Evolutionary conservation across 2,329 filamentous ascomycete species (phyloP), one percentile per base, ranked within the genome.

Genomic region (Akanthomyces dipterigenus): DNA sequence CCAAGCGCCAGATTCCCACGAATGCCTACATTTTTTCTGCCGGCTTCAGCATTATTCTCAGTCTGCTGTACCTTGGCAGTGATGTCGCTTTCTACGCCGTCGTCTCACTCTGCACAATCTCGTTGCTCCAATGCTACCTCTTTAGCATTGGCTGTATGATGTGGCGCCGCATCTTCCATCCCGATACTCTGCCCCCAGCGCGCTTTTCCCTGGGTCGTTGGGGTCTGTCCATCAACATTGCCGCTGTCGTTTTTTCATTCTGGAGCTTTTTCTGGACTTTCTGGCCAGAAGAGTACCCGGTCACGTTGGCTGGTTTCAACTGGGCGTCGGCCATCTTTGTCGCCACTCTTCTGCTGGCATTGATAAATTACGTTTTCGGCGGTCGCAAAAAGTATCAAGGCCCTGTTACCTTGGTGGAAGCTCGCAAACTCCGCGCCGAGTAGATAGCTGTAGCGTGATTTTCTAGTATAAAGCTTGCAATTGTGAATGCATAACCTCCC

Each of bases 191-290:
- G 18, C 64, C 64, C 1, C 46, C 53, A 8, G 63, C 62, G 0
- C 57, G 46, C 26, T 66, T 66, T n/a, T 64, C 63, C 2, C 45
- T 66, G n/a, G 64, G 64, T 24, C 49, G 42, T 40, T 64, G 51
- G 50, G 64, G 64, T 8, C 24, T 66, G 3, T 48, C 59, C 0
- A 57, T 64, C 7, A 66, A 66, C 38, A 24, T 51, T 1, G 36
- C 55, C 18, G 64, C 63, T 1, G 42, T 65, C 4, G 3, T 62
- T 6, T 63, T 48, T 45, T 55, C 42, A 3, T 1, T 57, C 4
- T 66, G 64, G 64, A 42, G 45, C 7, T 65, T 66, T 34, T 65
- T 66, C 55, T 66, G 63, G 64, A 55, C 55, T 12, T 66, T 65
- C 34, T 66, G 64, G 63, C 63, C 64, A 3, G 50, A 61, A 31